phyloP scores from a whole-genome alignment of 2,329 filamentous ascomycete species.

The Plenodomus biglobosus region DNA sequence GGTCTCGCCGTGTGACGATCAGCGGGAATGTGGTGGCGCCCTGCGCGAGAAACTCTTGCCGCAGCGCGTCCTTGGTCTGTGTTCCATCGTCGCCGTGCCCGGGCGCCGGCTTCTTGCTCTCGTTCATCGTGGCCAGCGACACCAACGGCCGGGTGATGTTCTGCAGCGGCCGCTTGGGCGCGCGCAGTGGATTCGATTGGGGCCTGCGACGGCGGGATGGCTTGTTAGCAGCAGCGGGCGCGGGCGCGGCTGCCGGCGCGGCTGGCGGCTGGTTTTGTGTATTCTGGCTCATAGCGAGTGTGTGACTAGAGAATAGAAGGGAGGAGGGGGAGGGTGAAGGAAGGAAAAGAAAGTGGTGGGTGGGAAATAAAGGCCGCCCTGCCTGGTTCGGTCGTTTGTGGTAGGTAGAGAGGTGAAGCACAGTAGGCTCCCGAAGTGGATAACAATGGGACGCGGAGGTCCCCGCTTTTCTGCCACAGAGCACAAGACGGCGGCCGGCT shows the following conservation, averaged over 20 bases:
- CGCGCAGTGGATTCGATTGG: conserved; percentile 43
- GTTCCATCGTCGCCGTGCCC: conserved; percentile 12
- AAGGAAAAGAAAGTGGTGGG: conserved; percentile 5
- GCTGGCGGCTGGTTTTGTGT: conserved; percentile 4
- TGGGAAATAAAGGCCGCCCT: conserved; percentile 4
- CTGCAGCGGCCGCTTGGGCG: conserved; percentile 37
- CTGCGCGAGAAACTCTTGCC: conserved; percentile 28
- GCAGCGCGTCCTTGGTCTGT: conserved; percentile 25
- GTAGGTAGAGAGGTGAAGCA: not conserved
- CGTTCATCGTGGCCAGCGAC: conserved; percentile 39
- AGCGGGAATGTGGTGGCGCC: conserved; percentile 57
- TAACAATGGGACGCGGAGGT: not conserved
- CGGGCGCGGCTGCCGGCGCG: conserved; percentile 21
- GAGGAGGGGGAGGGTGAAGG: conserved; percentile 36
- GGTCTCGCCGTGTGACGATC: conserved; percentile 76
- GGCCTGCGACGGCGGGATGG: conserved; percentile 32
- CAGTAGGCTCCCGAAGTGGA: not conserved
- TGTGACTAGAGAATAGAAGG: conserved; percentile 11
- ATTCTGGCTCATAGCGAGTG: conserved; percentile 22
- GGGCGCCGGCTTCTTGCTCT: conserved; percentile 18
- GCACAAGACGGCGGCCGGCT: too few relatives aligned
- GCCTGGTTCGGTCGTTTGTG: conserved; percentile 10
- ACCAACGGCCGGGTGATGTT: conserved; percentile 37
- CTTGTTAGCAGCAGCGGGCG: conserved; percentile 27
- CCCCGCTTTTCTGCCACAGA: too few relatives aligned